Evolutionary conservation across 176 grass and related monocot genomes (phyloP), one percentile per base, ranked within the genome.

Genomic region (Zoysia pacifica): DNA sequence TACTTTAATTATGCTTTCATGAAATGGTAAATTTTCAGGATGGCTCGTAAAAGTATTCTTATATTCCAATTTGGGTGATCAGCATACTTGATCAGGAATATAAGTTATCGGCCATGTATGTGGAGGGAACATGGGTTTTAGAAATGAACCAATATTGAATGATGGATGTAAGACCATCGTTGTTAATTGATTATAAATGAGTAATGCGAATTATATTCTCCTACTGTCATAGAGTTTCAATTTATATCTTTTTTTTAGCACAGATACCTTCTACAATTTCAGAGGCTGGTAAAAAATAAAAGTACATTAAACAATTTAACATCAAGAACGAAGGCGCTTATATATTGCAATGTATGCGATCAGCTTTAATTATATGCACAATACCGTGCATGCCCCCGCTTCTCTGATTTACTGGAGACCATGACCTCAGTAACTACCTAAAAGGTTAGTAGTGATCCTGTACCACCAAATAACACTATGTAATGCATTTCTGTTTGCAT

Each of bases 361-460:
- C 39, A 61, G 49, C 2, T 86, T 76, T 87, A 41, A 1, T 72
- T 72, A 63, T 59, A 48, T 64, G 43, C 45, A 63, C 28, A 71
- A 46, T 15, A 35, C 76, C 55, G 8, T 20, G 5, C 9, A 20
- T 6, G 5, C 6, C 36, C n/a, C 8, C 28, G 28, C 28, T 28
- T 28, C 52, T 64, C 4, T 46, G 19, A 53, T 59, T 5, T 19
- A 10, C 28, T 54, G 37, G 58, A 63, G 13, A 44, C 13, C 44
- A 2, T 53, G 7, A 1, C 7, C 48, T 48, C 40, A 71, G 43
- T 11, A 36, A 70, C 10, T 40, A 77, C 13, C 35, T 18, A 62
- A 76, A 48, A 16, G 49, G 35, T 50, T 40, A 51, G 62, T 38
- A 66, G 40, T 55, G 9, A 44, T 5, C 3, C 15, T 75, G 55